Percentiles rank a stretch among this genome's conserved stretches.
Evolutionary conservation across 768 basidiomycete species (phyloP).

Genomic region (Fistulinella prunicolor): DNA sequence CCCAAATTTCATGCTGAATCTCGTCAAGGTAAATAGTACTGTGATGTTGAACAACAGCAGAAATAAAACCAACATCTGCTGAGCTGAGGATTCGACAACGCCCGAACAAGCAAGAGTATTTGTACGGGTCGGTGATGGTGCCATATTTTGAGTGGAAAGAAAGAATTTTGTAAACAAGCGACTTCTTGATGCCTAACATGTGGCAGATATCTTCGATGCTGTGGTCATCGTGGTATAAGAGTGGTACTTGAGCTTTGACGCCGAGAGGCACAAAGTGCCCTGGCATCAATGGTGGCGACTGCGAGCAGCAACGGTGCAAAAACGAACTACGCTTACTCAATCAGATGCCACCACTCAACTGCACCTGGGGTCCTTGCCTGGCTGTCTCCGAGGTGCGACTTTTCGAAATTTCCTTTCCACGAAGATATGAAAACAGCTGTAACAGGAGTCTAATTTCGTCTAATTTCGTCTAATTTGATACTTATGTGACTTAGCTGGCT

Average conservation of each 20-base stretch:
- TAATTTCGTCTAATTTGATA: too few species aligned
- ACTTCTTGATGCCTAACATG: background rate
- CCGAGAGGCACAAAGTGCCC: background rate
- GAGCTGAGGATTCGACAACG: background rate
- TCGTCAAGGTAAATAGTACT: slow-evolving; percentile 11
- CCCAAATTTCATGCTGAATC: slow-evolving; percentile 5
- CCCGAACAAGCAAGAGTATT: background rate
- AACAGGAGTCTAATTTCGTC: too few species aligned
- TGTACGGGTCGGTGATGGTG: background rate
- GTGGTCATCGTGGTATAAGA: background rate
- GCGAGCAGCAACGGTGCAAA: too few species aligned
- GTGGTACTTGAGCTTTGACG: background rate
- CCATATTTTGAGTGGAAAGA: background rate
- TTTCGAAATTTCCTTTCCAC: too few species aligned
- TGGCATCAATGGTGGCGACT: too few species aligned
- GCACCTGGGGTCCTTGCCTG: too few species aligned
- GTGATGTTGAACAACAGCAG: background rate
- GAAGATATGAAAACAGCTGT: too few species aligned
- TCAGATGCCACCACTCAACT: too few species aligned
- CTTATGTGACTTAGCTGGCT: too few species aligned
- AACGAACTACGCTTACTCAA: too few species aligned
- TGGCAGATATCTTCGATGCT: background rate
- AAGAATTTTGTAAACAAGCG: background rate
- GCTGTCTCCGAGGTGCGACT: too few species aligned
- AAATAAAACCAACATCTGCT: background rate